Base-by-base conservation (phyloP, 768 basidiomycete genomes). In the Hemileccinum impolitum region DNA sequence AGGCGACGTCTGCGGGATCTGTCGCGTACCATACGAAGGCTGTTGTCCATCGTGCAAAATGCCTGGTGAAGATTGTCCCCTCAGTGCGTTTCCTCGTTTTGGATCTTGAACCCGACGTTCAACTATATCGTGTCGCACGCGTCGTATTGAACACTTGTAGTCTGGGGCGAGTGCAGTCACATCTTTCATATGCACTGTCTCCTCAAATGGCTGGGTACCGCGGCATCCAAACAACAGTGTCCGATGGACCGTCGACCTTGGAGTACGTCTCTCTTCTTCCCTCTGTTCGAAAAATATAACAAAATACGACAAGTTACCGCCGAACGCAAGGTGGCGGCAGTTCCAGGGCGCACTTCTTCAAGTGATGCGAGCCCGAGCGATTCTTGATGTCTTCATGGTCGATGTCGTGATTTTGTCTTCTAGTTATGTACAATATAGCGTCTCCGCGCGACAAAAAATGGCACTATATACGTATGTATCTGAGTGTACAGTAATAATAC, bases 111-210 rank as follows among this genome's bases (percentile, higher is more conserved):
- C 28, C 11, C 11, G 28, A 12, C 28, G 3, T 30, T 23, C 6
- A 23, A 3, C 6, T 23, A 9, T 28, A 9, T 9, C 26, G 26
- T 28, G 26, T 30, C 9, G 28, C 28, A 8, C 11, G 11, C 28
- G 11, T 9, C 28, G 28, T 28, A 28, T 21, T 14, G 21, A 6
- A 17, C n/a, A 6, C 23, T 6, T n/a, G n/a, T 55, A 98, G 95
- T 98, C 46, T 98, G 94, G 91, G 96, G 96, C 30, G 86, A 96
- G 70, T 99, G 95, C 63, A 91, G 84, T 6, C 96, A 98, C 65
- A 84, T 96, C 49, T 99, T 98, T 63, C 96, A 99, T 65, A 94
- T 97, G 91, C 95, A 99, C 66, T 98, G 95, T 70, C 72, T 99
- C 12, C 76, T 95, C 55, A 96, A 97, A 67, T 99, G 96, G 96